phyloP scores from a whole-genome alignment of 371 early-diverging fungal species.

The Mortierella sp. region DNA sequence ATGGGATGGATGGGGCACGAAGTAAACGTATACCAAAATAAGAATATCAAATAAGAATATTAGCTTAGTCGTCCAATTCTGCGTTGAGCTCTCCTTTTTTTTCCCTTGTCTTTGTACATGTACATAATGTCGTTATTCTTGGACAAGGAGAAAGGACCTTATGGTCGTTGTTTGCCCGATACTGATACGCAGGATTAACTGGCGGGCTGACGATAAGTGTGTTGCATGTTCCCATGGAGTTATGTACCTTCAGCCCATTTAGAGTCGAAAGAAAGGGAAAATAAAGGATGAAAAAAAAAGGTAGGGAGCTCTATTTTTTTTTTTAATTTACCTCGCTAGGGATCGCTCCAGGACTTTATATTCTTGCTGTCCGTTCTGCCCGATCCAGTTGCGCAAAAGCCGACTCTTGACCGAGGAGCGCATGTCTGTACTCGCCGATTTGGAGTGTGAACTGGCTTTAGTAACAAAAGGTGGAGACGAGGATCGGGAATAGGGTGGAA shows the following conservation, averaged over 20 bases:
- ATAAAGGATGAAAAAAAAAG: too few species aligned
- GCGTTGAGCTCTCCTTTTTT: neutral
- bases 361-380: conserved; percentile 47
- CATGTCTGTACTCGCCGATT: conserved; percentile 46
- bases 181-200: too few species aligned
- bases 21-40: neutral
- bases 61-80: neutral
- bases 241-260: too few species aligned
- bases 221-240: too few species aligned
- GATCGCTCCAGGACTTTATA: conserved; percentile 52
- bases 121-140: too few species aligned
- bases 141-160: neutral
- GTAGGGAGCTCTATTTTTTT: neutral
- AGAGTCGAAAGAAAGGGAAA: too few species aligned
- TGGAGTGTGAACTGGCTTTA: conserved; percentile 40
- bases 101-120: neutral
- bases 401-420: conserved; percentile 48
- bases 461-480: conserved; percentile 33
- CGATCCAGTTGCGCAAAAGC: conserved; percentile 50
- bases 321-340: conserved; percentile 30
- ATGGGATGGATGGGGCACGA: neutral
- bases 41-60: neutral
- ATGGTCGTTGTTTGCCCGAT: neutral
- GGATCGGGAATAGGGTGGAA: conserved; percentile 48
- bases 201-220: too few species aligned